Base-by-base conservation (phyloP, 164 flowering plant species). In the Litsea cubeba region DNA sequence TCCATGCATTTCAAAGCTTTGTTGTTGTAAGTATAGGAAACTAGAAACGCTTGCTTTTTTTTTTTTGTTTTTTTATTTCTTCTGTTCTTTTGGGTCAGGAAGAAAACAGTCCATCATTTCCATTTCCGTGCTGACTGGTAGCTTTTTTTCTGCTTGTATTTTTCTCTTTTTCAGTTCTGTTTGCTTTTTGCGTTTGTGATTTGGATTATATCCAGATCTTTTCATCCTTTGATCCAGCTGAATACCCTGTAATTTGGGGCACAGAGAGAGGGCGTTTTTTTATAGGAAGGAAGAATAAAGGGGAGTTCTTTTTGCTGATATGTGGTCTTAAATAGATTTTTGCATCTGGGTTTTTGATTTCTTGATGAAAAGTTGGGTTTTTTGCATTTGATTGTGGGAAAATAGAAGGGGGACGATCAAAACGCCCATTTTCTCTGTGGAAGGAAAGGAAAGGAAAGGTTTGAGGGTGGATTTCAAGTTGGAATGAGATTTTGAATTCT, bases 181-280 rank as follows among this genome's bases (percentile, higher is more conserved):
- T 12, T 28, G 49, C 60, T 18, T 26, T 65, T 65, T 65, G 3
- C 11, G 22, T 12, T 72, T 25, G 12, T 24, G 7, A 24, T 72
- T 14, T 64, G 65, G 58, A 73, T 73, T 50, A 58, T 20, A 18
- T 22, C 73, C 46, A 35, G 49, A 58, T 57, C 65, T 14, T 28
- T 71, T 30, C 23, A 40, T 57, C 40, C 10, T 58, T 58, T 72
- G 54, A 62, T 72, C 68, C 23, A 62, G 57, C 68, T 72, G 32
- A 62, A 46, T 72, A 62, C 68, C 67, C 67, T 11, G 40, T 49
- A 72, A 22, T 72, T 72, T 62, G 74, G 28, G 28, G 8, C 24
- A 70, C 15, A 24, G 22, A 32, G 40, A 4, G 64, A 71, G 69
- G 60, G n/a, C 2, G 1, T 15, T 18, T 3, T 30, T 30, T 30